Evolutionary conservation across 495 filamentous ascomycete species (phyloP), one percentile per base, ranked within the genome.

Genomic region (Neurospora terricola): DNA sequence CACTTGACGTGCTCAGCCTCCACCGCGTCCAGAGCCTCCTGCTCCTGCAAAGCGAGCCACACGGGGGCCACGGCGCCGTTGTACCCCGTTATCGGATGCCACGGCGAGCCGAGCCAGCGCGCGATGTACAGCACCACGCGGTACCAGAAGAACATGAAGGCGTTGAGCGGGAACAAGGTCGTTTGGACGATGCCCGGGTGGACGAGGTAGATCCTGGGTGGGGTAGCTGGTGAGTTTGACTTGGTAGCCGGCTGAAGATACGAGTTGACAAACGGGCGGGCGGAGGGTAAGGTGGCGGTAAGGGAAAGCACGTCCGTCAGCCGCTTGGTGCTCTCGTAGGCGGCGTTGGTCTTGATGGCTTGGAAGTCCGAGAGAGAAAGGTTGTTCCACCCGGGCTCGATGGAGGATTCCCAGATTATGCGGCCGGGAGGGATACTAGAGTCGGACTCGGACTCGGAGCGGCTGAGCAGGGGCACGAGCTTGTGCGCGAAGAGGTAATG

Each of bases 131-230:
- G 90, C 4, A 89, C 81, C 18, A 84, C 71, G 71, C 75, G 79
- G 66, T 90, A 82, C 74, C 84, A 84, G 80, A 87, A 91, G 38
- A 86, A 83, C 72, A 96, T 84, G 75, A 93, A 82, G 34, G 85
- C 80, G 72, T 86, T 82, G 45, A 98, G 86, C 1, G 92, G 90
- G 69, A 97, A 81, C 75, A 99, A 92, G 6, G 87, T 84, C 0
- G 96, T 97, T 38, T 87, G 89, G 76, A 93, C 94, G 74, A 98
- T 86, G 73, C 96, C 96, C 0, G 96, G 96, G 77, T 99, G 96
- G 16, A 90, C 86, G 73, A 97, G 73, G 83, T 96, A 94, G 69
- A 90, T 88, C 38, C 84, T 86, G 3, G 92, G 92, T 12, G 76
- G 77, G 16, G 36, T 73, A 1, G 69, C 30, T 39, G 66, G 37